Conservation (phyloP, 208 protist species). For the Acanthamoeba royreba region DNA sequence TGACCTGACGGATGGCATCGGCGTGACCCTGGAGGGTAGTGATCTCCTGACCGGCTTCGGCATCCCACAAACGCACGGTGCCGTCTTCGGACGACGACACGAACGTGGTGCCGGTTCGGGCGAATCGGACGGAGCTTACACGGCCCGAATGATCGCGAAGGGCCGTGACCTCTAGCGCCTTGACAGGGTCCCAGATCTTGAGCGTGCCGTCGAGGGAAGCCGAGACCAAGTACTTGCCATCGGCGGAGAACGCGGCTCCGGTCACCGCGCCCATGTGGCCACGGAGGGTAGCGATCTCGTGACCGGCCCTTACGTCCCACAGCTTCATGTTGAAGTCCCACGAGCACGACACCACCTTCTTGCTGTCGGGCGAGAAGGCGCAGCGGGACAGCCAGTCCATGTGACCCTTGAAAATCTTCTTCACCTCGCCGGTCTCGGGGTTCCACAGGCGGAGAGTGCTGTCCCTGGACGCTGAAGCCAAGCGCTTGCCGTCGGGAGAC, state of each 20-base stretch:
- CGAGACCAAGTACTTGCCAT: slow-evolving; percentile 62
- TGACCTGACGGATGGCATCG: slow-evolving; percentile 43
- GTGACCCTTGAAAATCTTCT: slow-evolving; percentile 46
- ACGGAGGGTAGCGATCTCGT: background rate
- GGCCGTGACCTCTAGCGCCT: slow-evolving; percentile 7
- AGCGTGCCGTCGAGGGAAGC: slow-evolving; percentile 61
- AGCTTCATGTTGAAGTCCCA: slow-evolving; percentile 59
- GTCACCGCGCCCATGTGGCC: slow-evolving; percentile 56
- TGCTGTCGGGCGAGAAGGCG: slow-evolving; percentile 6
- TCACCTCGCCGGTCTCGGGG: background rate
- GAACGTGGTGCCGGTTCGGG: background rate
- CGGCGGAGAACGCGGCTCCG: slow-evolving; percentile 43
- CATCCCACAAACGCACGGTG: slow-evolving; percentile 49
- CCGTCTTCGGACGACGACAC: slow-evolving; percentile 49
- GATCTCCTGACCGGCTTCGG: slow-evolving; percentile 34
- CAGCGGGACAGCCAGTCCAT: slow-evolving; percentile 54
- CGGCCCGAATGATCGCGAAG: slow-evolving; percentile 56
- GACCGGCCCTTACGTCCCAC: slow-evolving; percentile 31
- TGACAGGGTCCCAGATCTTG: slow-evolving; percentile 64
- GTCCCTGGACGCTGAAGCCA: slow-evolving; percentile 19
- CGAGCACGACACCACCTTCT: slow-evolving; percentile 18
- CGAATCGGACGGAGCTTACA: slow-evolving; percentile 49
- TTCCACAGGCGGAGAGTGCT: background rate
- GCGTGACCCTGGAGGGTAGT: slow-evolving; percentile 58
- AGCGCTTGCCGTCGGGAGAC: background rate